Conservation (phyloP, 108 stramenopile species). For the Cylindrotheca closterium region DNA sequence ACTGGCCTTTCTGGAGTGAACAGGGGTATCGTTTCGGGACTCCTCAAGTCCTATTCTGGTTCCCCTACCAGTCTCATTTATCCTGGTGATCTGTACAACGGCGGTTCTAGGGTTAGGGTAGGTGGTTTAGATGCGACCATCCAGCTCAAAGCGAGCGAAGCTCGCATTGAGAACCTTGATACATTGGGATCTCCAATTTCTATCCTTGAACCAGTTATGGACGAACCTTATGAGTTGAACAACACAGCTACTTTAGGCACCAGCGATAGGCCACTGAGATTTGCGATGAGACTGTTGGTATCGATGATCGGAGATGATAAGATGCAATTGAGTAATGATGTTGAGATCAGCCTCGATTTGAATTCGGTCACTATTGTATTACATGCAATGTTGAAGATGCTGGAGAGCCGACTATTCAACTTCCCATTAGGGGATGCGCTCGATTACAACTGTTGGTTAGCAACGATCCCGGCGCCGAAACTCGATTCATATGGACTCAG, state of each 20-base stretch:
- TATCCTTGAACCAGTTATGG: constrained; percentile 47
- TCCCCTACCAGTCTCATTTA: constrained; percentile 29
- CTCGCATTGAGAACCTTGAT: constrained; percentile 56
- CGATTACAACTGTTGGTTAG: constrained; percentile 76
- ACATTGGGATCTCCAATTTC: constrained; percentile 52
- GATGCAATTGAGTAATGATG: constrained; percentile 26
- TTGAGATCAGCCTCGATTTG: constrained; percentile 15
- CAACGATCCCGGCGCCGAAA: constrained; percentile 59
- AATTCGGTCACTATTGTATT: constrained; percentile 32
- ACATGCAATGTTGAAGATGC: constrained; percentile 44
- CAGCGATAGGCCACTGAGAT: constrained; percentile 33
- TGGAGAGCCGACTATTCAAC: constrained; percentile 39
- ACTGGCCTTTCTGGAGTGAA: constrained; percentile 51
- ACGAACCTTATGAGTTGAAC: constrained; percentile 44
- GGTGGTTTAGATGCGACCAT: constrained; percentile 67
- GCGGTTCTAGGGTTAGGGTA: constrained; percentile 40
- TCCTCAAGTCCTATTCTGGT: constrained; percentile 52
- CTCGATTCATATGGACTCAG: constrained; percentile 55
- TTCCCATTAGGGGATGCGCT: constrained; percentile 63
- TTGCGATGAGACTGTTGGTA: constrained; percentile 36
- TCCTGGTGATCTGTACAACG: constrained; percentile 31
- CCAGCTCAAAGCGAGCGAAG: constrained; percentile 47
- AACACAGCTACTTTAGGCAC: constrained; percentile 58
- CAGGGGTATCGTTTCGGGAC: constrained; percentile 35
- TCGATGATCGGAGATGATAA: constrained; percentile 53